Evolutionary conservation across 306 rosid species (phyloP), one percentile per base, ranked within the genome.

Genomic region (Boehmeria nivea): DNA sequence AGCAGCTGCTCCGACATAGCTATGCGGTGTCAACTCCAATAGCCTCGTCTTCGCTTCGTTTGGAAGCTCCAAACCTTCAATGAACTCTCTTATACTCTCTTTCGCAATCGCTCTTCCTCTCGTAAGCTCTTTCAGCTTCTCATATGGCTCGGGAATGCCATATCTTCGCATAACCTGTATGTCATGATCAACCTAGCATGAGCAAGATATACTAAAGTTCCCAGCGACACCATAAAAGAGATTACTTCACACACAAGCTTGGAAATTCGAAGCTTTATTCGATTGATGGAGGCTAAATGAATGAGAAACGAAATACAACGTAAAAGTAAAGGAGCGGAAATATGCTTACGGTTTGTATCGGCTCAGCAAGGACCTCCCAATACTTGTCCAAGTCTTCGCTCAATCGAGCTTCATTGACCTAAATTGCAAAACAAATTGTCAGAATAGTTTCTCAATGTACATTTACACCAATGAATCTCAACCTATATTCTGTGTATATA

Each of bases 351-450:
- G 96, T 91, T 59, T 91, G 99, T 61, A 91, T 91, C 49, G 99
- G 94, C 70, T 87, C 99, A 8, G 94, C 98, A 31, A 91, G 98
- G 60, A 91, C 85, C 77, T 91, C 98, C 98, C 98, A 91, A 60
- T 88, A 78, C 24, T 69, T 74, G 70, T 84, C 68, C 85, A 91
- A 75, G 61, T 91, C 98, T 28, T 87, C 94, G 11, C 72, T 74
- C 68, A 91, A 59, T 68, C 87, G 79, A 76, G 70, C 79, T 76
- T 76, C 82, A 15, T 91, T 91, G 37, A 91, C 87, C 94, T 87
- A 64, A 19, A 63, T 67, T 43, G 22, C 57, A 54, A 57, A 65
- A 57, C 45, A 68, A 13, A 67, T 39, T 14, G 57, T 23, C 14
- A 8, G 21, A 21, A 33, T 53, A 54, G 1, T 4, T 20, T 6